Base-by-base conservation (phyloP, 2,329 filamentous ascomycete species). In the Tolypocladium amazonense region DNA sequence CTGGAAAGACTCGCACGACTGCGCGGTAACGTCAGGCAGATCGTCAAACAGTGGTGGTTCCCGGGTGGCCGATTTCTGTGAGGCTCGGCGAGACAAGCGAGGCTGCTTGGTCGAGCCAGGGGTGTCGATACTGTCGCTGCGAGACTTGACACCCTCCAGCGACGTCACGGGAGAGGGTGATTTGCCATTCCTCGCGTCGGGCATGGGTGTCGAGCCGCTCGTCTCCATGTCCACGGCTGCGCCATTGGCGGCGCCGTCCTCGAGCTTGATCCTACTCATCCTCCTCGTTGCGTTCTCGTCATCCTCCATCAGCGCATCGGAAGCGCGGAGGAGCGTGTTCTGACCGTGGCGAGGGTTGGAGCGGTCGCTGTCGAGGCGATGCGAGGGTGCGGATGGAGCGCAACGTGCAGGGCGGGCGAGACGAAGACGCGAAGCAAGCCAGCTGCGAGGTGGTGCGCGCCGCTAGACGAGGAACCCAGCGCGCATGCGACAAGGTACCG, bases 1-100 rank as follows among this genome's bases (percentile, higher is more conserved):
- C 65, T 90, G 84, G 68, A 99, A 99, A 18, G 85, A 84, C 33
- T 80, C 77, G 66, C 83, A 87, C 4, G 94, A 89, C 66, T 94
- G 89, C 41, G 79, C 75, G 3, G 91, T 96, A 65, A 85, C 86
- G 73, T 97, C 88, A 45, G 89, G 87, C 37, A 93, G 77, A 72
- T 96, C 81, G 67, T 81, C 74, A 72, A 89, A 96, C 14, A 96
- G 77, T 58, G 79, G 79, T 58, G 86, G 81, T 60, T 86, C 80
- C 60, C 85, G 83, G 62, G 81, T 75, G 61, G 83, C 74, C 56
- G 86, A 73, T 72, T 96, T 72, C 65, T 89, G 85, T 25, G 89
- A 88, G 43, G 84, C 77, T 69, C 88, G 90, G 67, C 91, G 88
- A 65, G 87, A 81, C 60, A 89, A 77, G 74, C 90, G 94, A 54